These are phyloP conservation scores for Boletus vinaceobasis DNA, from an alignment of 768 basidiomycete species.

Conservation along the genomic window DNA sequence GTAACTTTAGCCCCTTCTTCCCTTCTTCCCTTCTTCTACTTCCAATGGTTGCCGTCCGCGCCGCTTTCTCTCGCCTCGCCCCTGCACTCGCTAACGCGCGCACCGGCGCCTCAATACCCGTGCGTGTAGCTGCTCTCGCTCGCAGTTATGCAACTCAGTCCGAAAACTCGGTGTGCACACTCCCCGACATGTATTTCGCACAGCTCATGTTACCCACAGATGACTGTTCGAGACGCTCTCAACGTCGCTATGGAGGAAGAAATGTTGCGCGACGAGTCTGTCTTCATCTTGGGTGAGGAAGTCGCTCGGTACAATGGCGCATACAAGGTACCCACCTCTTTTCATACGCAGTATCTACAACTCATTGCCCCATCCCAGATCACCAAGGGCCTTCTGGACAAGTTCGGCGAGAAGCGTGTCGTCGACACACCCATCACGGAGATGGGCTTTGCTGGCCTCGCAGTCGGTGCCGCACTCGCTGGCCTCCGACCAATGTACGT, in stretches of 20 bases:
- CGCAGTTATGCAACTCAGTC: slow-evolving; percentile 66
- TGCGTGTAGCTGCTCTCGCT: slow-evolving; percentile 41
- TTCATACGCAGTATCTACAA: neutral
- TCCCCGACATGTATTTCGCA: slow-evolving; percentile 15
- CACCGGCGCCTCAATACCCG: slow-evolving; percentile 38
- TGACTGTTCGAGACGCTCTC: slow-evolving; percentile 98
- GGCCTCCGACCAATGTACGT: slow-evolving; percentile 90
- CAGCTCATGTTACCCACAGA: slow-evolving; percentile 42
- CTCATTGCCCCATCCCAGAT: slow-evolving; percentile 50
- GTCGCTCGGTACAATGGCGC: slow-evolving; percentile 98
- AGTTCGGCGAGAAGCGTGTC: slow-evolving; percentile 98
- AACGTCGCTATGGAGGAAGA: slow-evolving; percentile 99
- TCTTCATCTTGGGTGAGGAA: slow-evolving; percentile 96
- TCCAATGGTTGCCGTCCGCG: slow-evolving; percentile 56
- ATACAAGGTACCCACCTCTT: slow-evolving; percentile 64
- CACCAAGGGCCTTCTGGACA: slow-evolving; percentile 97
- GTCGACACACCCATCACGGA: slow-evolving; percentile 97
- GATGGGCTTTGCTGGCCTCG: slow-evolving; percentile 97
- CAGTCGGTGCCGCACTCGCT: slow-evolving; percentile 90
- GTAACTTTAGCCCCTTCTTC: neutral
- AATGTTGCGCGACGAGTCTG: slow-evolving; percentile 92
- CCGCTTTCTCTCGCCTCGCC: slow-evolving; percentile 61
- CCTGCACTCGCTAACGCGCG: slow-evolving; percentile 45
- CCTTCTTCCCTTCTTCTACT: slow-evolving; percentile 5
- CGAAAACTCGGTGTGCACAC: slow-evolving; percentile 45